Base-by-base conservation (phyloP, 139 green algal genomes). In the Coccomyxa sp. region DNA sequence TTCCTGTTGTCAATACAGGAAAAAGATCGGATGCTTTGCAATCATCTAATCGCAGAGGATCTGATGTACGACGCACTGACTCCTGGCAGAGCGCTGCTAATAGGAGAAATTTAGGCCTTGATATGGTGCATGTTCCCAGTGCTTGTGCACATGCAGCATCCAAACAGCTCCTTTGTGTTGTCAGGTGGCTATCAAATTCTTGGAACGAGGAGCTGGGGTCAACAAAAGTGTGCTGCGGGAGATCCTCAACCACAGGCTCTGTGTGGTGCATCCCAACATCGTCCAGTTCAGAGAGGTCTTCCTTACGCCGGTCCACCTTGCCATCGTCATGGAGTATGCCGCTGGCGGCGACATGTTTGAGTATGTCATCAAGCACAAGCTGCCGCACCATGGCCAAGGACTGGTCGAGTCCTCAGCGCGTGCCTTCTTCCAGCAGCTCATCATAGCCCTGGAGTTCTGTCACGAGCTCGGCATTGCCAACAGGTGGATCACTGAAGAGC, bases 221-320 rank as follows among this genome's bases (percentile, higher is more conserved):
- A 97, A 92, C 79, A 98, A 98, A 85, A 98, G 98, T 86, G 97
- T 99, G 59, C 91, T 98, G 88, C 87, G 95, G 1, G 97, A 99
- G 85, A 98, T 99, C 77, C 82, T 98, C 31, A 99, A 99, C 85
- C 97, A 99, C 82, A 86, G 96, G 28, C 85, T 88, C 32, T 91
- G 89, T 57, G 90, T 99, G 38, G 90, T 96, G 28, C 97, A 99
- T 87, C 97, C 97, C 23, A 97, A 99, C 91, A 97, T 99, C 63
- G 91, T 99, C 13, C 81, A 87, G 81, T 87, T 86, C 60, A 25
- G 71, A 67, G 84, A 95, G 91, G 89, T 96, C 14, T 96, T 95
- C 81, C 78, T 97, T 13, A 96, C 93, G 25, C 89, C 91, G 0
- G 85, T 85, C 10, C 89, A 96, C 86, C 88, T 97, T 58, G 92